Conservation (phyloP, 805 yeast species). For the Candida germanica region DNA sequence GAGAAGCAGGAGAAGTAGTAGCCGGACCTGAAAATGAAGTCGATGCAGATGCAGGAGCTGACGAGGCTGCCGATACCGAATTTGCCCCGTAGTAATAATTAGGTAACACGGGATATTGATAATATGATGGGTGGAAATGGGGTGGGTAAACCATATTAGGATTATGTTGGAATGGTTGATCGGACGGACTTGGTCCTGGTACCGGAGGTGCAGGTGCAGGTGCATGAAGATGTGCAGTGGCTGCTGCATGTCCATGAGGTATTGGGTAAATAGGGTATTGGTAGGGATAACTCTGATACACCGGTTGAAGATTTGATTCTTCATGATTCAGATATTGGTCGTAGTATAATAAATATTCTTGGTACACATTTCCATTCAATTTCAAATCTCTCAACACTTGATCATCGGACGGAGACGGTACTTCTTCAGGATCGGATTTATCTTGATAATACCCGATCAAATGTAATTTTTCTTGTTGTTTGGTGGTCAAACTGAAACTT, state of each 20-base stretch:
- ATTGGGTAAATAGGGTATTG: constrained; percentile 5
- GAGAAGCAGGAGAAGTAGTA: background rate
- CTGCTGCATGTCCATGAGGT: background rate
- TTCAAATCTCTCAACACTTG: constrained; percentile 19
- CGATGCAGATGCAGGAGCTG: background rate
- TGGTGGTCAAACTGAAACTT: constrained; percentile 55
- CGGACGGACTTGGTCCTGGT: no score
- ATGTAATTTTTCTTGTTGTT: constrained; percentile 53
- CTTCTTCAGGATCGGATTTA: constrained; percentile 5
- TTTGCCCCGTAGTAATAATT: constrained; percentile 2
- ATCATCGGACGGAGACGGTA: constrained; percentile 23
- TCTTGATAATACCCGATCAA: constrained; percentile 50
- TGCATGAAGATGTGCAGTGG: background rate
- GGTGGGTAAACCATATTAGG: background rate
- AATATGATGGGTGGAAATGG: background rate
- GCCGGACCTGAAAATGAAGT: background rate
- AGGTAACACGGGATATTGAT: constrained; percentile 4
- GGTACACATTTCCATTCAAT: constrained; percentile 21
- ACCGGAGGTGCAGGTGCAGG: background rate
- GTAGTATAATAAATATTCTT: constrained; percentile 18
- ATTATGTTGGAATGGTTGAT: background rate
- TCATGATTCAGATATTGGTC: constrained; percentile 11
- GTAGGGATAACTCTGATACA: background rate
- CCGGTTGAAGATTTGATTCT: background rate
- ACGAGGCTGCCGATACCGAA: background rate